Evolutionary conservation across 257 asterid genomes (phyloP).

Genomic region (Solanum sejunctum): DNA sequence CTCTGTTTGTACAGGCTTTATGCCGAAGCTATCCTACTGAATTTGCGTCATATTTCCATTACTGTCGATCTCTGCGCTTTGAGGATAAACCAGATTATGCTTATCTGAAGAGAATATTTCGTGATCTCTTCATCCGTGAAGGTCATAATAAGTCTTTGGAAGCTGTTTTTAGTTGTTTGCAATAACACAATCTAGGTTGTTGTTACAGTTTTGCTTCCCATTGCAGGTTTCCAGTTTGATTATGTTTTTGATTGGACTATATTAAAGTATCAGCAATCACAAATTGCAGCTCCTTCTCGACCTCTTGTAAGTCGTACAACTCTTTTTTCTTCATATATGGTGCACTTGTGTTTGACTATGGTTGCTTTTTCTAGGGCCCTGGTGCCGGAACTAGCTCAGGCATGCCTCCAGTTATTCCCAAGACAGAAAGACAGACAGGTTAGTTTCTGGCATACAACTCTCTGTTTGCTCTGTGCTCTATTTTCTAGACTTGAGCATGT

Average conservation of each 20-base stretch:
- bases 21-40: conserved; percentile 94
- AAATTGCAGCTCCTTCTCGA: conserved; percentile 73
- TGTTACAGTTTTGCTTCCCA: neutral
- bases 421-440: conserved; percentile 63
- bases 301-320: conserved; percentile 39
- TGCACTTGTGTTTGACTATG: neutral
- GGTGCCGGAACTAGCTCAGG: conserved; percentile 79
- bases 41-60: conserved; percentile 93
- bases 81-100: conserved; percentile 98
- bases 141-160: conserved; percentile 8
- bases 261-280: conserved; percentile 91
- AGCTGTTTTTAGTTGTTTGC: neutral
- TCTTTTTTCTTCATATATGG: neutral
- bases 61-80: conserved; percentile 89
- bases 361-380: conserved; percentile 42
- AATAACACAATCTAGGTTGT: neutral
- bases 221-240: conserved; percentile 88
- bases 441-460: neutral
- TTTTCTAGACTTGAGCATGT: neutral
- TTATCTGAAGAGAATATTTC: conserved; percentile 87
- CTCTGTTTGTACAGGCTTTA: conserved; percentile 40
- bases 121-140: conserved; percentile 96
- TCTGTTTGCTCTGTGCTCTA: neutral
- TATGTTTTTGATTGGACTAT: conserved; percentile 98
- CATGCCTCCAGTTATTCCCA: conserved; percentile 75